These are phyloP conservation scores for Coemansia sp. DNA, from an alignment of 192 early-diverging fungal species.

Conservation along the genomic window DNA sequence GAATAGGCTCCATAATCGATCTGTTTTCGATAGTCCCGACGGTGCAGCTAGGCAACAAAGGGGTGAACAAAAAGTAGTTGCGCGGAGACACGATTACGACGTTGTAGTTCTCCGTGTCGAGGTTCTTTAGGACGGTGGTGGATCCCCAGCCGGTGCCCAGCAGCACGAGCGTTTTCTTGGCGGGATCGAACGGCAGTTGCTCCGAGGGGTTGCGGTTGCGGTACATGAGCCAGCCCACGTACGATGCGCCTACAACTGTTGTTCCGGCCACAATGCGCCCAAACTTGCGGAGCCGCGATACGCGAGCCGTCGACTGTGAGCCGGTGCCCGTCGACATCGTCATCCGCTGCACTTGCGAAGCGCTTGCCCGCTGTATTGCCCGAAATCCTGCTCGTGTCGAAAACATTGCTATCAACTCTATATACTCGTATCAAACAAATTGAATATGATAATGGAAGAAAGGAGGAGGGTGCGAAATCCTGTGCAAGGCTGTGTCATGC, in stretches of 20 bases:
- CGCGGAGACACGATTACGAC: constrained; percentile 77
- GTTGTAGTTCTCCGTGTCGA: constrained; percentile 68
- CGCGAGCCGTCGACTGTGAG: constrained; percentile 17
- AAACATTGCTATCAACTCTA: constrained; percentile 24
- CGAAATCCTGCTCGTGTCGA: constrained; percentile 18
- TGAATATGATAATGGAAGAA: not conserved
- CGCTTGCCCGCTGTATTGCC: constrained; percentile 20
- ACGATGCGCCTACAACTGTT: constrained; percentile 22
- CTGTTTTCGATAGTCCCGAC: constrained; percentile 87
- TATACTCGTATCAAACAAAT: not conserved
- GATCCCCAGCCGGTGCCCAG: constrained; percentile 61
- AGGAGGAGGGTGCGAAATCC: constrained; percentile 3
- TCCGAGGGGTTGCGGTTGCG: constrained; percentile 44
- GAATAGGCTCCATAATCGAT: constrained; percentile 83
- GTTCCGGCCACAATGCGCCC: constrained; percentile 35
- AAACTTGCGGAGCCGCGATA: constrained; percentile 36
- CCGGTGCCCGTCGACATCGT: constrained; percentile 36
- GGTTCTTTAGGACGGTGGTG: constrained; percentile 67
- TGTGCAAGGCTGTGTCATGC: constrained; percentile 1
- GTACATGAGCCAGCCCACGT: constrained; percentile 53
- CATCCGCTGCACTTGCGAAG: constrained; percentile 31
- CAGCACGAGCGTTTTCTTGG: constrained; percentile 53
- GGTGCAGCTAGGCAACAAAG: constrained; percentile 76
- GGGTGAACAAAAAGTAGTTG: constrained; percentile 88
- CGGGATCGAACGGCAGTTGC: constrained; percentile 53